Percentiles rank a stretch among this genome's conserved stretches.
Conservation (phyloP, 495 filamentous ascomycete species). For the Penicillium flavigenum region DNA sequence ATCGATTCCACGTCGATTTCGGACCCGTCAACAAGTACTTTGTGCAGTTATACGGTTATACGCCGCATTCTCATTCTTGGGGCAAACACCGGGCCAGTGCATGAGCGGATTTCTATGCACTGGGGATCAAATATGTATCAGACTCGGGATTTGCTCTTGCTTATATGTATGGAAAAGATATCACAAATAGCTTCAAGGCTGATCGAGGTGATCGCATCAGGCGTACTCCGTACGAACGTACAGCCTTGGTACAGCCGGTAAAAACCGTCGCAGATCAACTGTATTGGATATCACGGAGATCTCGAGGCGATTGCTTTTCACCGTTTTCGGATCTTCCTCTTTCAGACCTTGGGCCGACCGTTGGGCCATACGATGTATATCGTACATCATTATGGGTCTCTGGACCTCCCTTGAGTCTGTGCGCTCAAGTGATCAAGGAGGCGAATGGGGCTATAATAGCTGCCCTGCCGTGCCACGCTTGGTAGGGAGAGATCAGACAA, state of each 20-base stretch:
- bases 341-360: constrained; percentile 24
- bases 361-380: constrained; percentile 17
- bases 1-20: constrained; percentile 28
- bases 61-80: neutral
- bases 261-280: neutral
- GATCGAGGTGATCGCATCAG: neutral
- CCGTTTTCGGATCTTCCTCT: constrained; percentile 8
- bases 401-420: constrained; percentile 23
- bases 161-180: constrained; percentile 16
- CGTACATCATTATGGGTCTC: constrained; percentile 22
- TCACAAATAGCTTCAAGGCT: neutral
- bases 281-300: constrained; percentile 23
- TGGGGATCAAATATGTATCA: neutral
- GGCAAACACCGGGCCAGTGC: neutral
- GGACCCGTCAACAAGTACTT: constrained; percentile 22
- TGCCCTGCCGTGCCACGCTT: neutral
- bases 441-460: neutral
- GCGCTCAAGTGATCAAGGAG: constrained; percentile 7
- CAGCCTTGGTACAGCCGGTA: neutral
- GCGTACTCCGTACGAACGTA: neutral
- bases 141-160: constrained; percentile 5
- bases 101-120: neutral
- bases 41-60: constrained; percentile 9
- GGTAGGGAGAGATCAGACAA: too few species aligned
- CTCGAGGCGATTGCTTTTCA: constrained; percentile 23